phyloP scores from a whole-genome alignment of 805 yeast species.

The Yueomyces sp. region DNA sequence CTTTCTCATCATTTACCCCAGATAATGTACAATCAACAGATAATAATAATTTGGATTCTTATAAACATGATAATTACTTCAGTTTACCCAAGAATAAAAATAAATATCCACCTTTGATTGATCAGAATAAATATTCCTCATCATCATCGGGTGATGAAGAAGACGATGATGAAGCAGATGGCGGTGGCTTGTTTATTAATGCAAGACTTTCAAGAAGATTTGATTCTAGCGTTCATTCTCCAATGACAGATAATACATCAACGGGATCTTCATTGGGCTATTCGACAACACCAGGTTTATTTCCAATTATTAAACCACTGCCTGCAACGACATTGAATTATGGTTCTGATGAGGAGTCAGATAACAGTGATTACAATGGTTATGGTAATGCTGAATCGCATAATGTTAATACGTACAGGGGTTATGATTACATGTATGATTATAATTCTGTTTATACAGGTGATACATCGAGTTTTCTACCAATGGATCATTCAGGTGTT shows the following conservation, averaged over 20 bases:
- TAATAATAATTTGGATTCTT: slow-evolving; percentile 4
- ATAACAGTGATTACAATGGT: slow-evolving; percentile 25
- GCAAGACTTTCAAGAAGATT: slow-evolving; percentile 21
- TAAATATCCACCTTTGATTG: neutral
- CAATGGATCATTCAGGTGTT: slow-evolving; percentile 23
- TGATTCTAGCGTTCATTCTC: slow-evolving; percentile 14
- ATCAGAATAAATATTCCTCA: neutral
- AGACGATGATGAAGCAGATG: slow-evolving; percentile 22
- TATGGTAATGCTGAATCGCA: slow-evolving; percentile 49
- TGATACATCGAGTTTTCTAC: slow-evolving; percentile 27
- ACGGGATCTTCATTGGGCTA: slow-evolving; percentile 8
- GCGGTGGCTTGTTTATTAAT: slow-evolving; percentile 21
- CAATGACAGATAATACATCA: slow-evolving; percentile 17
- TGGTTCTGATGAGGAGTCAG: slow-evolving; percentile 49
- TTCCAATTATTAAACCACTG: slow-evolving; percentile 56
- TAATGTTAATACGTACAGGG: slow-evolving; percentile 57
- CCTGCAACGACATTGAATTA: slow-evolving; percentile 82
- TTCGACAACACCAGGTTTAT: slow-evolving; percentile 1
- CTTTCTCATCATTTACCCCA: slow-evolving; percentile 17
- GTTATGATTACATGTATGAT: slow-evolving; percentile 67
- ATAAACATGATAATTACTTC: slow-evolving; percentile 4
- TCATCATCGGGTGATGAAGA: slow-evolving; percentile 10
- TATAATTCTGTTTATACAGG: slow-evolving; percentile 63
- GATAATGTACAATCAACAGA: slow-evolving; percentile 20
- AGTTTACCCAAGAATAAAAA: slow-evolving; percentile 3